Conservation (phyloP, 2,329 filamentous ascomycete genomes). For the Ascochyta viciae-villosae region DNA sequence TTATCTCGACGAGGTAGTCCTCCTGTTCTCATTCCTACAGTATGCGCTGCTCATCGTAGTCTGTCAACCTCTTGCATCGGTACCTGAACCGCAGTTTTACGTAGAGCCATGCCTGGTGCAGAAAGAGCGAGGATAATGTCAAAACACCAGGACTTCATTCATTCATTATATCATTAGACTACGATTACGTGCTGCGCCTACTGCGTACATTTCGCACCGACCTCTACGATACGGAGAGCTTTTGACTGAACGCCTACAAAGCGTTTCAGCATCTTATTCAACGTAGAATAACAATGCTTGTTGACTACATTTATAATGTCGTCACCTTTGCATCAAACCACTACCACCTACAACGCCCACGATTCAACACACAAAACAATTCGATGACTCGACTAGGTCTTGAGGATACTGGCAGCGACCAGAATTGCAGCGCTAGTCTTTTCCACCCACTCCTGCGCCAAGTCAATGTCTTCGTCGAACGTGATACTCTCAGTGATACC, state of each 20-base stretch:
- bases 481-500: constrained; percentile 49
- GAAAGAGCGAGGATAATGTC: background rate
- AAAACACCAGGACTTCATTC: background rate
- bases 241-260: no score
- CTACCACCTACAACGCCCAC: constrained; percentile 1
- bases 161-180: constrained; percentile 11
- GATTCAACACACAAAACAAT: background rate
- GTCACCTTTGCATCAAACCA: no score
- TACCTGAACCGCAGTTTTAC: no score
- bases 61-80: no score
- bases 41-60: no score
- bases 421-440: constrained; percentile 45
- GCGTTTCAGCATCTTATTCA: no score
- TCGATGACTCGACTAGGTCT: constrained; percentile 11
- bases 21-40: no score
- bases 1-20: no score
- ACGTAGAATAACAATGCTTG: no score
- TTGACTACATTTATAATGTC: no score
- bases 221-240: background rate
- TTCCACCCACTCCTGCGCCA: constrained; percentile 45
- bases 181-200: constrained; percentile 8
- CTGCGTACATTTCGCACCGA: constrained; percentile 1
- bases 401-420: constrained; percentile 44
- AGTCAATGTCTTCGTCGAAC: constrained; percentile 36
- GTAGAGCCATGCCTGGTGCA: constrained; percentile 11